A percentile compares a stretch with the other conserved stretches of the same genome.
These are phyloP conservation scores for Bipolaris zeicola DNA, from an alignment of 2,329 filamentous ascomycete genomes.

Conservation along the genomic window DNA sequence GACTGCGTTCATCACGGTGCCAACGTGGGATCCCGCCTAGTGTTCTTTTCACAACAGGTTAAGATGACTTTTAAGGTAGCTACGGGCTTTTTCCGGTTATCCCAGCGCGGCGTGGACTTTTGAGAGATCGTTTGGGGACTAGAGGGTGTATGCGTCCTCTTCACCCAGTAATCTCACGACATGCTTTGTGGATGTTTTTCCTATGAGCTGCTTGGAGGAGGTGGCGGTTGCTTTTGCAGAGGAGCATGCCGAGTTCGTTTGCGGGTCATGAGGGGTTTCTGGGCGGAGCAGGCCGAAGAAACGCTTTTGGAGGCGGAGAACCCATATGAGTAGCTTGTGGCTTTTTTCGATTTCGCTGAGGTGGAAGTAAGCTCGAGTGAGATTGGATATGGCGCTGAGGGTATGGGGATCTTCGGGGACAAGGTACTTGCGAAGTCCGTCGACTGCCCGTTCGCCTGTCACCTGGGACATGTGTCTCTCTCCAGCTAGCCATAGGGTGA, in stretches of 20 bases:
- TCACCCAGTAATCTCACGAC: too few relatives aligned
- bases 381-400: neutral
- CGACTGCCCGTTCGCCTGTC: neutral
- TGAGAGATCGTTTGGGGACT: conserved; percentile 36
- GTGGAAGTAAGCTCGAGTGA: neutral
- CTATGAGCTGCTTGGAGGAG: too few relatives aligned
- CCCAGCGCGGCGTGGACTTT: conserved; percentile 3
- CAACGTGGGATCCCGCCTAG: neutral
- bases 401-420: neutral
- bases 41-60: neutral
- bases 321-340: too few relatives aligned
- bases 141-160: conserved; percentile 37
- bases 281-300: too few relatives aligned
- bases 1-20: neutral
- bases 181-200: too few relatives aligned
- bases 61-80: neutral
- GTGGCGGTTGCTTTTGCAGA: too few relatives aligned
- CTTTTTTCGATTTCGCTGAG: conserved; percentile 4
- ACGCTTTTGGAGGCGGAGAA: too few relatives aligned
- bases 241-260: too few relatives aligned
- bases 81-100: neutral
- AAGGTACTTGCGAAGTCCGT: neutral
- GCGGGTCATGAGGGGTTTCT: too few relatives aligned
- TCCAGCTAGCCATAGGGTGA: conserved; percentile 27
- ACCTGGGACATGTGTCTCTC: neutral